Conservation (phyloP, 106 monocot species). For the Dioscorea alata region DNA sequence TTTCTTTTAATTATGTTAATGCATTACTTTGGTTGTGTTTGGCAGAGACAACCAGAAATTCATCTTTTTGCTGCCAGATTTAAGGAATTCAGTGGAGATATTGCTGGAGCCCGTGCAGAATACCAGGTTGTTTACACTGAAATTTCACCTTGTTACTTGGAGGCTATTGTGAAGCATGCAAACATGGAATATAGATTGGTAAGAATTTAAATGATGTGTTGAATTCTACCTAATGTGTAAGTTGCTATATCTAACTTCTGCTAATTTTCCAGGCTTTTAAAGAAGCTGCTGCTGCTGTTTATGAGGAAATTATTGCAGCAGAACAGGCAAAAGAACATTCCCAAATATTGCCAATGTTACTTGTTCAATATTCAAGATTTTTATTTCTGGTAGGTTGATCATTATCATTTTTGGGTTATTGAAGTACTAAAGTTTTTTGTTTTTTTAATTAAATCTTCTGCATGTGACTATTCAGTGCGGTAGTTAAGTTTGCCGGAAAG, state of each 20-base stretch:
- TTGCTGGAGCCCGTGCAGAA: constrained; percentile 63
- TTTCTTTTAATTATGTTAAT: no score
- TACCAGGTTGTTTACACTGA: constrained; percentile 79
- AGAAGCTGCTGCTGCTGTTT: constrained; percentile 70
- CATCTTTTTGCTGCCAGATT: constrained; percentile 93
- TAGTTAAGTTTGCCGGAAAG: no score
- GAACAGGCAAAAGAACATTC: constrained; percentile 78
- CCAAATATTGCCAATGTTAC: constrained; percentile 61
- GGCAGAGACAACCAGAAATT: constrained; percentile 91
- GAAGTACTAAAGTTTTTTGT: no score
- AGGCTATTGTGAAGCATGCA: constrained; percentile 78
- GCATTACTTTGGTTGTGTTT: not conserved
- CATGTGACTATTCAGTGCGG: no score
- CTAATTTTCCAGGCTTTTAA: constrained; percentile 54
- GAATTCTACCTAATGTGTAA: no score
- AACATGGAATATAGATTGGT: constrained; percentile 92
- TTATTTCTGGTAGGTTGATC: constrained; percentile 51
- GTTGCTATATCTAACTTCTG: not conserved
- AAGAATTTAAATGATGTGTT: not conserved
- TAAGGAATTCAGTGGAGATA: constrained; percentile 78
- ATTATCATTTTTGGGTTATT: not conserved
- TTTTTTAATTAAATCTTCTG: no score
- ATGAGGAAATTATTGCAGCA: constrained; percentile 74
- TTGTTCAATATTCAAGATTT: constrained; percentile 77
- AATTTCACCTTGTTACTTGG: constrained; percentile 59